phyloP scores from a whole-genome alignment of 1,284 basidiomycete species.

The Leccinum huronense region DNA sequence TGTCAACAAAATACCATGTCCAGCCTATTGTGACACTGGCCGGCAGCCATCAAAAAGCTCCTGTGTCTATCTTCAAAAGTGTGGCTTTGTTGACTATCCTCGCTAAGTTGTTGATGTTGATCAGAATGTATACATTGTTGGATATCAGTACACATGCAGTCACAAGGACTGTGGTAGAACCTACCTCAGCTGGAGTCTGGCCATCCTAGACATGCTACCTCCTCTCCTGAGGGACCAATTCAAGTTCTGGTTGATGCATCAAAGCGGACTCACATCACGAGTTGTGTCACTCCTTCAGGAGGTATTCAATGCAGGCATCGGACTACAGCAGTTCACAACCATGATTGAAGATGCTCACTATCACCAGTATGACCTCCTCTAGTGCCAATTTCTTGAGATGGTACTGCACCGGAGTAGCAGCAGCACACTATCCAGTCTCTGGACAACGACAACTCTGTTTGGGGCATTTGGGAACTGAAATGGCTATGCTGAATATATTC shows the following conservation, averaged over 20 bases:
- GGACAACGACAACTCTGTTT: background rate
- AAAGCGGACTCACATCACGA: background rate
- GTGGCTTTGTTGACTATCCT: background rate
- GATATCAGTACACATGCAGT: background rate
- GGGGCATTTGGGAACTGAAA: background rate
- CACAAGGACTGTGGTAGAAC: background rate
- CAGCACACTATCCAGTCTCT: background rate
- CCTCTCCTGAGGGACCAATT: background rate
- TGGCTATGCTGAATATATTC: background rate
- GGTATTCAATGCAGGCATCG: background rate
- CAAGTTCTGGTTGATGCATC: background rate
- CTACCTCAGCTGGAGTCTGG: background rate
- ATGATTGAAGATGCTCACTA: background rate
- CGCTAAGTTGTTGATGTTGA: background rate
- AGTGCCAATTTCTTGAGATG: background rate
- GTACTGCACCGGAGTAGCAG: background rate
- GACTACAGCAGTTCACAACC: background rate
- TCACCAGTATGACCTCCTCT: background rate
- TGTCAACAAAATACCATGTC: background rate
- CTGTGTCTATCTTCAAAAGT: background rate
- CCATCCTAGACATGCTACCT: background rate
- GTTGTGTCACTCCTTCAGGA: background rate
- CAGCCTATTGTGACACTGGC: background rate
- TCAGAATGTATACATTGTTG: background rate
- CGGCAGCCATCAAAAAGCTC: background rate